Base-by-base conservation (phyloP, 1,284 basidiomycete species). In the Inonotus obliquus region DNA sequence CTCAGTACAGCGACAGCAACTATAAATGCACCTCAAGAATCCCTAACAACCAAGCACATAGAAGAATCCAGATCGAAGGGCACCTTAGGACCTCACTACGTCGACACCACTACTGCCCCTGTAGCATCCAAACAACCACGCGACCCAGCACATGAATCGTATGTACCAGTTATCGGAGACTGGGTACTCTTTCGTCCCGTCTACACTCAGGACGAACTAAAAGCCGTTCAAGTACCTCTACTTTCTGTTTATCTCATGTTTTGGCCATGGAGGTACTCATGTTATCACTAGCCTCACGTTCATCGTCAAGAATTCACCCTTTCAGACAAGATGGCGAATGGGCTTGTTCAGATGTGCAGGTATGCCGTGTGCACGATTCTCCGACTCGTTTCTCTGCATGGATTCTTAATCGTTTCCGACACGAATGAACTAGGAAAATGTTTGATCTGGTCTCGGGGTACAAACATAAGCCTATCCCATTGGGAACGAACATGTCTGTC, bases 151-250 rank as follows among this genome's bases (percentile, higher is more conserved):
- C 54, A 55, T 41, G 25, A 29, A 4, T 57, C 60, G 17, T 38
- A 44, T 45, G 47, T 44, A 17, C 57, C 57, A 37, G 70, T 89
- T 57, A 81, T 77, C 32, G 89, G 89, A 1, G 89, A 91, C 69
- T 93, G 90, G 88, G 87, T 92, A 9, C 75, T 92, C 0, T 91
- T 92, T 70, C 90, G 92, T 69, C 91, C 91, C 0, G 91, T 92
- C 0, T 93, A 94, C 70, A 79, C 85, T 4, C 72, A 76, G 17
- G 86, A 89, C 51, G 95, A 98, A 72, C 76, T 97, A 65, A 88
- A 85, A 64, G 79, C 87, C 10, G 89, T 94, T 49, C 88, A 67
- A 23, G 23, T 29, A 39, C 27, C 37, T 47, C 29, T 59, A 7
- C 32, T 6, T 11, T 13, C 9, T 13, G 6, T 23, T 13, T 4